Base-by-base conservation (phyloP, 805 yeast species). In the Schizosaccharomyces pombe region DNA sequence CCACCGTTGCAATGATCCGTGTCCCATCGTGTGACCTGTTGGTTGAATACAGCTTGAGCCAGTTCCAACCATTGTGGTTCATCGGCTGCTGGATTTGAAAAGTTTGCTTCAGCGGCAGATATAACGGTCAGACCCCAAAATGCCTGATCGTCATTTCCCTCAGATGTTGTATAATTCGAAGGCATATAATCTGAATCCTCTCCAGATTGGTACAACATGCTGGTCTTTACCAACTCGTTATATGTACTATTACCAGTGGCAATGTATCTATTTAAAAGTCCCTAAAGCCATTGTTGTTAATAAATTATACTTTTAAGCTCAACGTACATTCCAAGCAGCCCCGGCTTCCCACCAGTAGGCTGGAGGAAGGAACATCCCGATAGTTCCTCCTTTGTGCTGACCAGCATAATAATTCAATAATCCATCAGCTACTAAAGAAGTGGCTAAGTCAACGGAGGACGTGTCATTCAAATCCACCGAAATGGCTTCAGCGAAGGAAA, bases 311-410 rank as follows among this genome's bases (percentile, higher is more conserved):
- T 9, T 37, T 43, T 24, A 6, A 29, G 5, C 5, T 8, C 28
- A 11, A 40, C 53, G 28, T 49, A 49, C 53, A 12, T 74, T 74
- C 66, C 71, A 80, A 0, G 86, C 86, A 60, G 84, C 89, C 61
- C 93, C 94, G 40, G 87, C 85, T 65, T 82, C 79, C 94, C 94
- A 84, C 98, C 97, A 89, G 72, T 89, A 89, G 72, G 89, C 87
- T 0, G 97, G 97, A 63, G 72, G 69, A 11, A 79, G 70, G 65
- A 91, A 87, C 86, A 82, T 79, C 47, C 97, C 98, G 29, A 83
- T 71, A 3, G 86, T 75, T 6, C 87, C 82, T 34, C 95, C 96
- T 47, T 72, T 65, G 34, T 72, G 64, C 58, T 66, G 60, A 22
- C 85, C 85, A 60, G 75, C 74, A 66, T 82, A 82, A 66, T 82